Percentiles rank a stretch among this genome's conserved stretches.
These are phyloP conservation scores for Yamadazyma takamatsuzukensis DNA, from an alignment of 805 yeast species.

Conservation along the genomic window DNA sequence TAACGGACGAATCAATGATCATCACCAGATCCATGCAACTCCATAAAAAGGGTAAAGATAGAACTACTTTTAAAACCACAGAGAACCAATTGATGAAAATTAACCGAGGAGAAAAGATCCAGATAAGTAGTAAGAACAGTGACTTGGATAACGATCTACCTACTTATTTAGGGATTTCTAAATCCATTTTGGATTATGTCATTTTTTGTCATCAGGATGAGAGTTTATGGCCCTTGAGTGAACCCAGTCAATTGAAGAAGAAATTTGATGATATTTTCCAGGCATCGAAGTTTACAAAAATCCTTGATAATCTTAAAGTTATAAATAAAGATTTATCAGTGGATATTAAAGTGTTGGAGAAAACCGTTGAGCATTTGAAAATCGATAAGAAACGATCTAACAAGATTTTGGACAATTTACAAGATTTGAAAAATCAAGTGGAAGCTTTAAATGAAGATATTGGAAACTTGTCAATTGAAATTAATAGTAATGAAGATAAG, in stretches of 20 bases:
- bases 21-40: conserved; percentile 83
- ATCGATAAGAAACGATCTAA: conserved; percentile 72
- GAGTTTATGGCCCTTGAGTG: conserved; percentile 92
- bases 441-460: conserved; percentile 46
- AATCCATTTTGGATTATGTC: conserved; percentile 84
- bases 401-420: conserved; percentile 47
- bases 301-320: conserved; percentile 71
- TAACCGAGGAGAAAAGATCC: conserved; percentile 61
- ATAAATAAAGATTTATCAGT: conserved; percentile 73
- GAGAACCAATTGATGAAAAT: conserved; percentile 82
- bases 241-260: conserved; percentile 83
- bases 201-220: conserved; percentile 98
- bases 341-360: conserved; percentile 73
- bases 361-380: conserved; percentile 72
- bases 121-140: conserved; percentile 75
- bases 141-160: conserved; percentile 86
- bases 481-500: conserved; percentile 52
- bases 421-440: conserved; percentile 41
- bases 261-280: conserved; percentile 96
- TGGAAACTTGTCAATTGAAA: conserved; percentile 42
- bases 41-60: conserved; percentile 41
- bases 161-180: conserved; percentile 78
- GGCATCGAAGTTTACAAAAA: conserved; percentile 89
- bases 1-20: conserved; percentile 74
- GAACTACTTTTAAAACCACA: conserved; percentile 74